Evolutionary conservation across 768 basidiomycete genomes (phyloP).

Genomic region (Boletus rubescentipes): DNA sequence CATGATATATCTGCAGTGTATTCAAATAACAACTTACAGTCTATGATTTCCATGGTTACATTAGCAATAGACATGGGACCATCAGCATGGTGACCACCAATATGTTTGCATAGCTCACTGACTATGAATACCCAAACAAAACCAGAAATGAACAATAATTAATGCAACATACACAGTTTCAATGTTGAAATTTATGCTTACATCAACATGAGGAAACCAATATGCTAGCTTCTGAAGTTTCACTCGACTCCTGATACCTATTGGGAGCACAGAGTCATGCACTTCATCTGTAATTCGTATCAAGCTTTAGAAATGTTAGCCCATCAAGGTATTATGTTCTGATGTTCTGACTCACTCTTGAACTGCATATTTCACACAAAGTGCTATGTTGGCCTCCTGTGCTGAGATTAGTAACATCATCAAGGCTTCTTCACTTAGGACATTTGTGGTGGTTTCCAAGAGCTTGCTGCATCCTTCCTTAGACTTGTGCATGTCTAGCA

Average conservation of each 20-base stretch:
- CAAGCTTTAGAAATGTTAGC: neutral
- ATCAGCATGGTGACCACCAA: no score
- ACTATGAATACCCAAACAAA: no score
- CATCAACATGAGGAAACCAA: conserved; percentile 5
- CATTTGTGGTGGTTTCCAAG: neutral
- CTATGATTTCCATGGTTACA: no score
- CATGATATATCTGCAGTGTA: no score
- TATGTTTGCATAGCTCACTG: no score
- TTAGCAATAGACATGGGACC: no score
- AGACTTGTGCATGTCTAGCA: neutral
- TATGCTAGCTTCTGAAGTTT: neutral
- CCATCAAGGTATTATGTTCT: neutral
- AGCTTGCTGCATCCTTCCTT: neutral
- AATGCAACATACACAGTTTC: no score
- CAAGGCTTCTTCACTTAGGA: neutral
- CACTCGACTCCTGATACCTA: no score
- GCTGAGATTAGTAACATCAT: conserved; percentile 7
- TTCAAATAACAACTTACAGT: no score
- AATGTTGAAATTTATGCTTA: no score
- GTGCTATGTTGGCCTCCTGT: conserved; percentile 1
- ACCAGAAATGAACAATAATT: no score
- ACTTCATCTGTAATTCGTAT: no score
- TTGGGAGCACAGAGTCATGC: neutral
- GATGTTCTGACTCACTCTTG: neutral
- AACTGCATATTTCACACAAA: conserved; percentile 9